Evolutionary conservation across 345 rosid genomes (phyloP).

Genomic region (Kandelia obovata): DNA sequence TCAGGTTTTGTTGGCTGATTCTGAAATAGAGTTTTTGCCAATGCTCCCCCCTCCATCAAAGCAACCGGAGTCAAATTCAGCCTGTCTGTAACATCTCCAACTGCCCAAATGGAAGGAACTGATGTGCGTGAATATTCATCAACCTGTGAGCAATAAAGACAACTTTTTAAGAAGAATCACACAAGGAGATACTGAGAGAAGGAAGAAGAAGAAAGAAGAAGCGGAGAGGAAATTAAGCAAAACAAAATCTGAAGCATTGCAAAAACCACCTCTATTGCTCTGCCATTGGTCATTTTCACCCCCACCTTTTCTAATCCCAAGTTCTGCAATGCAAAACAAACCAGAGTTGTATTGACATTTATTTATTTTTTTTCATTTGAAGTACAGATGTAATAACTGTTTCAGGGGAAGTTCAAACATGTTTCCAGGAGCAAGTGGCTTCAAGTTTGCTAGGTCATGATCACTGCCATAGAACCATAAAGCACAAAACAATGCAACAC

Average conservation of each 20-base stretch:
- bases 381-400: neutral
- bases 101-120: conserved; percentile 94
- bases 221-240: conserved; percentile 8
- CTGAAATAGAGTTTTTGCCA: conserved; percentile 76
- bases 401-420: neutral
- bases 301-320: conserved; percentile 81
- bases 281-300: conserved; percentile 67
- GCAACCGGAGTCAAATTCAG: conserved; percentile 98
- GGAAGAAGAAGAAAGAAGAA: conserved; percentile 2
- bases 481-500: neutral
- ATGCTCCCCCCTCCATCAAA: conserved; percentile 96
- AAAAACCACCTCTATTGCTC: conserved; percentile 79
- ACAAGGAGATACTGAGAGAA: neutral
- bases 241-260: conserved; percentile 1
- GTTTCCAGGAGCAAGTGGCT: neutral
- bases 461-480: neutral
- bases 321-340: conserved; percentile 51
- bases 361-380: neutral
- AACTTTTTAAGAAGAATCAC: neutral
- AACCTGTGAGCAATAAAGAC: conserved; percentile 48
- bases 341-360: conserved; percentile 14
- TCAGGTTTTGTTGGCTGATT: conserved; percentile 88
- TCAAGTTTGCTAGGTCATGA: neutral
- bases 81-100: conserved; percentile 92
- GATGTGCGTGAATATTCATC: conserved; percentile 82